Evolutionary conservation across 768 basidiomycete genomes (phyloP).

Genomic region (Leucocoprinus leucothites): DNA sequence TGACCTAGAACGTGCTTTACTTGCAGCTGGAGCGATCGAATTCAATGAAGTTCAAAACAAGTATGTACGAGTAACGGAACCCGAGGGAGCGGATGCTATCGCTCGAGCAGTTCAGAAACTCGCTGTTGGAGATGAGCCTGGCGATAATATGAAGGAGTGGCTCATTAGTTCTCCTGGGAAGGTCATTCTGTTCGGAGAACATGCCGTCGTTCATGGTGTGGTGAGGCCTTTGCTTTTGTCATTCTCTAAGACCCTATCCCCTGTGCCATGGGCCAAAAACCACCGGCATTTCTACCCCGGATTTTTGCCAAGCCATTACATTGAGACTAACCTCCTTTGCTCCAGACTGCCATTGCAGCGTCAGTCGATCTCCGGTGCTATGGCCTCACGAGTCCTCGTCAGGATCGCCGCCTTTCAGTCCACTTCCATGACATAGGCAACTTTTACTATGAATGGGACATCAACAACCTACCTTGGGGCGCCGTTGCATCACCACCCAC

Average conservation of each 20-base stretch:
- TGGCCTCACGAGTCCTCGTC: slow-evolving; percentile 72
- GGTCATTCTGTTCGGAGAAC: slow-evolving; percentile 97
- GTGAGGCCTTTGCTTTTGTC: slow-evolving; percentile 51
- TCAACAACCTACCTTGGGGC: slow-evolving; percentile 78
- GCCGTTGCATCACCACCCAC: slow-evolving; percentile 53
- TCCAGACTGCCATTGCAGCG: slow-evolving; percentile 89
- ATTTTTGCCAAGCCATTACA: slow-evolving; percentile 7
- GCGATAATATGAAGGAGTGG: slow-evolving; percentile 54
- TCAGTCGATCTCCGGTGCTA: slow-evolving; percentile 96
- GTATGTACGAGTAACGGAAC: slow-evolving; percentile 37
- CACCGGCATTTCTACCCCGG: background rate
- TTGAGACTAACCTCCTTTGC: slow-evolving; percentile 12
- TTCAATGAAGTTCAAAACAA: slow-evolving; percentile 51
- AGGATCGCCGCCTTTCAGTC: slow-evolving; percentile 70
- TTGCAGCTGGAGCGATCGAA: slow-evolving; percentile 87
- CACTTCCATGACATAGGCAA: slow-evolving; percentile 77
- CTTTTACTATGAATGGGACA: slow-evolving; percentile 80
- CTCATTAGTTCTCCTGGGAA: slow-evolving; percentile 96
- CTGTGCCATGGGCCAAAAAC: background rate
- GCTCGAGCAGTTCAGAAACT: slow-evolving; percentile 70
- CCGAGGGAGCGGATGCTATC: slow-evolving; percentile 29
- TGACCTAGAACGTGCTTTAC: slow-evolving; percentile 89
- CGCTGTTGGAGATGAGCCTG: slow-evolving; percentile 24
- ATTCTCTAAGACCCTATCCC: background rate
- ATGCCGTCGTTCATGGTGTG: slow-evolving; percentile 96